Evolutionary conservation across 2,329 filamentous ascomycete genomes (phyloP).

Genomic region (Botrytis medusae): DNA sequence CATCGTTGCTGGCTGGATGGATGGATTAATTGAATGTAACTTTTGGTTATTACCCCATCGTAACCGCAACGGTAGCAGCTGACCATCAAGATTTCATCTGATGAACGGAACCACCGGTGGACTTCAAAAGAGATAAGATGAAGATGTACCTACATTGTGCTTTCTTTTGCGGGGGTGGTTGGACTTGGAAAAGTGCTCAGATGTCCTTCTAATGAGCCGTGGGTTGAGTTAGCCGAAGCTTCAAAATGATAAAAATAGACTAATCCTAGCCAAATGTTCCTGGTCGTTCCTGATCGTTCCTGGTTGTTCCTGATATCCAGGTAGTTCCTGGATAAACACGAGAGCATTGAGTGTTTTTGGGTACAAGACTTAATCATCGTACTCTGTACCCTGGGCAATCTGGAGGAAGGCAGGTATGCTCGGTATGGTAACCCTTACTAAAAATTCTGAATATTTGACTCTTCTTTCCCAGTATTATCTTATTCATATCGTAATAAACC

Average conservation of each 20-base stretch:
- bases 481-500: neutral
- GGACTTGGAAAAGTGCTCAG: neutral
- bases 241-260: slow-evolving; percentile 5
- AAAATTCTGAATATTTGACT: neutral
- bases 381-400: neutral
- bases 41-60: neutral
- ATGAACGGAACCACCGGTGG: neutral
- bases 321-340: neutral
- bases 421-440: neutral
- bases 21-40: neutral
- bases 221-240: neutral
- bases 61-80: neutral
- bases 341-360: neutral
- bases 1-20: neutral
- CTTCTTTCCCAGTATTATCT: neutral
- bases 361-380: neutral
- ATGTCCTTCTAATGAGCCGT: slow-evolving; percentile 8
- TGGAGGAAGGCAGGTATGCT: neutral
- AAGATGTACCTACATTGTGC: neutral
- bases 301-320: neutral
- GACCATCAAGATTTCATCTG: slow-evolving; percentile 9
- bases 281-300: neutral
- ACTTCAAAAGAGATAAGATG: neutral
- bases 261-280: neutral
- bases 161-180: slow-evolving; percentile 13